phyloP scores from a whole-genome alignment of 768 basidiomycete genomes.

The Agrocybe chaxingu region DNA sequence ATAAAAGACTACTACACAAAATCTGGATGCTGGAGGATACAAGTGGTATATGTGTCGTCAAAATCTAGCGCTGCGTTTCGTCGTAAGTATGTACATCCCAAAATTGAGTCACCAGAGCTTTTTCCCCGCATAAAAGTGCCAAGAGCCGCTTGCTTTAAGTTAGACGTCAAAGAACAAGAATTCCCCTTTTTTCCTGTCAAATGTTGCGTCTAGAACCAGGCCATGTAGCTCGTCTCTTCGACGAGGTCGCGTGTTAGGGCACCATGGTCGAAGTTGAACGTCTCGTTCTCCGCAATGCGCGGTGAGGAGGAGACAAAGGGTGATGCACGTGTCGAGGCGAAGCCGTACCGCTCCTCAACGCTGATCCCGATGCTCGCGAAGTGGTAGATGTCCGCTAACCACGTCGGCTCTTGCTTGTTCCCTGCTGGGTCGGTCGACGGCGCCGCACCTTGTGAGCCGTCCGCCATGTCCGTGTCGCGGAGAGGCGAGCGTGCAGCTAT shows the following conservation, averaged over 20 bases:
- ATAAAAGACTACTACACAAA: too few relatives aligned
- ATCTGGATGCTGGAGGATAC: too few relatives aligned
- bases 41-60: too few relatives aligned
- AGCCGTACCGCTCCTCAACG: conserved; percentile 35
- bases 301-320: conserved; percentile 46
- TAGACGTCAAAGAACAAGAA: too few relatives aligned
- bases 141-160: too few relatives aligned
- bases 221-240: conserved; percentile 65
- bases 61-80: too few relatives aligned
- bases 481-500: conserved; percentile 5
- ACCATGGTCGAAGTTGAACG: conserved; percentile 62
- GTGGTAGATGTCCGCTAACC: conserved; percentile 46
- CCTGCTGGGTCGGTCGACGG: too few relatives aligned
- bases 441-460: too few relatives aligned
- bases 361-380: conserved; percentile 41
- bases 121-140: too few relatives aligned
- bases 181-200: too few relatives aligned
- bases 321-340: conserved; percentile 32
- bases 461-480: not conserved
- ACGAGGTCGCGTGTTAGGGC: conserved; percentile 52
- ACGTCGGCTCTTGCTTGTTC: conserved; percentile 20
- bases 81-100: too few relatives aligned
- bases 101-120: too few relatives aligned
- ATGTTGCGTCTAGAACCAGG: conserved; percentile 46
- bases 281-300: conserved; percentile 50